phyloP scores from a whole-genome alignment of 768 basidiomycete genomes.

The Thelephora ganbajun region DNA sequence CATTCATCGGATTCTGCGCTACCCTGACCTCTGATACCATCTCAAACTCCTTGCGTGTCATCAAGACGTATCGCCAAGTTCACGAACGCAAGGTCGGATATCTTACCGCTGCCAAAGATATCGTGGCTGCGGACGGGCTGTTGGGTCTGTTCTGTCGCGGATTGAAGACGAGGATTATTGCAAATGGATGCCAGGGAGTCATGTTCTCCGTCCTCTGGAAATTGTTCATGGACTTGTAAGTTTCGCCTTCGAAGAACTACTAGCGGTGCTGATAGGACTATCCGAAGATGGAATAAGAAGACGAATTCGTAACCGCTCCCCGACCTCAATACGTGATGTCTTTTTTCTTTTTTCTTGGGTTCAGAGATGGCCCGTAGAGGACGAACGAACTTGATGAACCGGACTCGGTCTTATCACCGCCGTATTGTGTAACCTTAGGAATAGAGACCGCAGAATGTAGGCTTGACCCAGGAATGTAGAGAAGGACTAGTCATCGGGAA shows the following conservation, averaged over 20 bases:
- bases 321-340: no score
- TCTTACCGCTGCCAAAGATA: constrained; percentile 57
- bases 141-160: constrained; percentile 78
- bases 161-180: constrained; percentile 74
- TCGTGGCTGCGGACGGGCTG: constrained; percentile 66
- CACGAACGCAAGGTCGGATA: constrained; percentile 74
- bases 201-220: constrained; percentile 91
- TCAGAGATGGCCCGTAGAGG: no score
- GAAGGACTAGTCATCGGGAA: no score
- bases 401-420: no score
- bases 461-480: no score
- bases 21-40: constrained; percentile 76
- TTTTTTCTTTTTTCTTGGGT: no score
- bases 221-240: constrained; percentile 79
- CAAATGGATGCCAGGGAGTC: constrained; percentile 85
- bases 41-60: constrained; percentile 79
- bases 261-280: background rate
- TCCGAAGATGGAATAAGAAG: background rate
- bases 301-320: background rate
- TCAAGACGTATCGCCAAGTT: constrained; percentile 95
- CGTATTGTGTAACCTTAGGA: no score
- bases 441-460: no score
- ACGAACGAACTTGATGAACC: no score
- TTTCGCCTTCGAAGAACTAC: constrained; percentile 9
- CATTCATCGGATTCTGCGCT: constrained; percentile 83